phyloP scores from a whole-genome alignment of 371 early-diverging fungal genomes.

The Blyttiomyces sp. region DNA sequence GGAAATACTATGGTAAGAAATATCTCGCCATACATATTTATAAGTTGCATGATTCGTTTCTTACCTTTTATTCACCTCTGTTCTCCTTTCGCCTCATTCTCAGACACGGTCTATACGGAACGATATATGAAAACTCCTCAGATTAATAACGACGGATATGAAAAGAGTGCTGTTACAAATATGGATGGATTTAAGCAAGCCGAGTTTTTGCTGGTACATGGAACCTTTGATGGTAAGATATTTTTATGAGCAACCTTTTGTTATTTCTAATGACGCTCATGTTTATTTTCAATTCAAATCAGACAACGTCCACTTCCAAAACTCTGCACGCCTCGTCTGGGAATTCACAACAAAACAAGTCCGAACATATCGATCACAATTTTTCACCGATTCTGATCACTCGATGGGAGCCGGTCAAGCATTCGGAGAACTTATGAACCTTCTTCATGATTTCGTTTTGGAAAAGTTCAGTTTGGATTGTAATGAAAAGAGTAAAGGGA shows the following conservation, averaged over 20 bases:
- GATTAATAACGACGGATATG: constrained; percentile 76
- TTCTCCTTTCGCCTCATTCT: constrained; percentile 18
- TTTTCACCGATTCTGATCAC: constrained; percentile 91
- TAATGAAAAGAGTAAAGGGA: too few relatives aligned
- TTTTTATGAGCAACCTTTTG: background rate
- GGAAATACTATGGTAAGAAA: constrained; percentile 68
- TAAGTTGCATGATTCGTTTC: background rate
- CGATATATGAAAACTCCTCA: constrained; percentile 90
- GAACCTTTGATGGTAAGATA: constrained; percentile 83
- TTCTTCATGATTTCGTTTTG: constrained; percentile 25
- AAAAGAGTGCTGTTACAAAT: constrained; percentile 69
- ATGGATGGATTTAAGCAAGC: constrained; percentile 78
- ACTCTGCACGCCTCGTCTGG: constrained; percentile 75
- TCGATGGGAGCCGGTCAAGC: constrained; percentile 56
- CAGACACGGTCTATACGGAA: constrained; percentile 93
- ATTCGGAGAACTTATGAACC: constrained; percentile 23
- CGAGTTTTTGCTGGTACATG: constrained; percentile 84
- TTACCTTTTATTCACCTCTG: background rate
- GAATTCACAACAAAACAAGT: constrained; percentile 69
- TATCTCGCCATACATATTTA: too few relatives aligned
- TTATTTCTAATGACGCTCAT: background rate
- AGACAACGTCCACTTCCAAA: constrained; percentile 84
- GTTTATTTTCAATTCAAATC: background rate
- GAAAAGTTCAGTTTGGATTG: constrained; percentile 10
- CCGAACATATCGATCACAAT: constrained; percentile 75